Conservation (phyloP, 768 basidiomycete species). For the Porphyrellus cyaneotinctus region DNA sequence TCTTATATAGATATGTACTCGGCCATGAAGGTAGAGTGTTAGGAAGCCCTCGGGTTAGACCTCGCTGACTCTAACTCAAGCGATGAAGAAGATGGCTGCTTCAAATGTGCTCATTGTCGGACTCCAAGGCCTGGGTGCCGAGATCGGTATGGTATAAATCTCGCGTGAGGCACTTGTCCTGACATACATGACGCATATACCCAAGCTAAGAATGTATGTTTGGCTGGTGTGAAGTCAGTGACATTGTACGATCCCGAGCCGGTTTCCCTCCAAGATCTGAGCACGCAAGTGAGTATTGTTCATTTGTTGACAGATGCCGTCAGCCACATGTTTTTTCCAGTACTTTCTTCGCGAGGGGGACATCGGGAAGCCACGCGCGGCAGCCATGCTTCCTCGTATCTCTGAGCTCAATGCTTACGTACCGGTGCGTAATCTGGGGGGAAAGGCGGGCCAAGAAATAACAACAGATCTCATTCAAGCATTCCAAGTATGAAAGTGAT, state of each 20-base stretch:
- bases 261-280: constrained; percentile 83
- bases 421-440: constrained; percentile 84
- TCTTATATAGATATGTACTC: constrained; percentile 74
- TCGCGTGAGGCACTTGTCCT: constrained; percentile 6
- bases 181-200: constrained; percentile 11
- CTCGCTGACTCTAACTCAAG: constrained; percentile 42
- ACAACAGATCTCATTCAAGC: constrained; percentile 76
- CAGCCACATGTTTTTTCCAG: constrained; percentile 39
- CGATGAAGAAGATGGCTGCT: constrained; percentile 98
- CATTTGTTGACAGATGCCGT: neutral
- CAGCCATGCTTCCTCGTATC: constrained; percentile 80
- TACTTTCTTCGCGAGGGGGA: constrained; percentile 91
- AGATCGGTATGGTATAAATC: constrained; percentile 64
- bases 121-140: constrained; percentile 86
- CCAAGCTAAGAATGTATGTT: constrained; percentile 83
- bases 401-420: constrained; percentile 96
- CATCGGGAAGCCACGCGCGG: constrained; percentile 82
- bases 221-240: constrained; percentile 97
- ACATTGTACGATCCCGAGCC: constrained; percentile 92
- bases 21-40: constrained; percentile 80
- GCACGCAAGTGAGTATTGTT: constrained; percentile 68
- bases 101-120: constrained; percentile 95
- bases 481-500: constrained; percentile 67
- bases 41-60: neutral
- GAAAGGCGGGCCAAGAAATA: constrained; percentile 71